Evolutionary conservation across 1,284 basidiomycete genomes (phyloP), one percentile per base, ranked within the genome.

Genomic region (Apiotrichum montevideense): DNA sequence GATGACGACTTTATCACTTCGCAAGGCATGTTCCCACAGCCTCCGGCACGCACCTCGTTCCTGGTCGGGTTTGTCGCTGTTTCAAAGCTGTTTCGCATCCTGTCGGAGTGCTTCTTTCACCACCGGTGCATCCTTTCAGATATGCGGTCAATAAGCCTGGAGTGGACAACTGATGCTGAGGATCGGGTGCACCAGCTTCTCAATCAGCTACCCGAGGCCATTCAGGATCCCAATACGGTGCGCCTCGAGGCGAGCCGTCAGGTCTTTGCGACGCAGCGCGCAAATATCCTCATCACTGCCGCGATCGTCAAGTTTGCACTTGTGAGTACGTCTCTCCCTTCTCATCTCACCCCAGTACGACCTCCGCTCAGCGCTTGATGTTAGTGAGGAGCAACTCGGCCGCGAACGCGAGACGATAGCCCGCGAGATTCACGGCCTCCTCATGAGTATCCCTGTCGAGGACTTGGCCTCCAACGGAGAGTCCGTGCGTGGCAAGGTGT

Each of bases 1-100:
- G 74, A 77, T 56, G 75, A 77, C 63, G 74, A 77, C 21, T 72
- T 73, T 51, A 74, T 77, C 50, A 77, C 74, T 1, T 68, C 73
- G 8, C 72, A 74, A 63, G 75, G 75, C 33, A 70, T 70, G 58
- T 74, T 76, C 62, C 65, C 72, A 5, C 75, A 77, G 51, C 74
- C 74, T 1, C 41, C 68, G 0, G 55, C 56, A 5, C 59, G 64
- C 32, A 66, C 72, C 6, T 74, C 72, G 4, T 64, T 73, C 14
- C 67, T 77, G n/a, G 66, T 63, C 2, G 75, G 75, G 1, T 77
- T 77, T 42, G 72, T 77, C 15, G 63, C 62, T 46, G 65, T 75
- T 8, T 70, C 71, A 4, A 63, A 64, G 46, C 59, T 75, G 2
- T 76, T 77, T 63, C 62, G 66, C 14, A 68, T 76, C 54, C 54